These are phyloP conservation scores for Paspalum vaginatum DNA, from an alignment of 176 grass and related monocot species.

Conservation along the genomic window DNA sequence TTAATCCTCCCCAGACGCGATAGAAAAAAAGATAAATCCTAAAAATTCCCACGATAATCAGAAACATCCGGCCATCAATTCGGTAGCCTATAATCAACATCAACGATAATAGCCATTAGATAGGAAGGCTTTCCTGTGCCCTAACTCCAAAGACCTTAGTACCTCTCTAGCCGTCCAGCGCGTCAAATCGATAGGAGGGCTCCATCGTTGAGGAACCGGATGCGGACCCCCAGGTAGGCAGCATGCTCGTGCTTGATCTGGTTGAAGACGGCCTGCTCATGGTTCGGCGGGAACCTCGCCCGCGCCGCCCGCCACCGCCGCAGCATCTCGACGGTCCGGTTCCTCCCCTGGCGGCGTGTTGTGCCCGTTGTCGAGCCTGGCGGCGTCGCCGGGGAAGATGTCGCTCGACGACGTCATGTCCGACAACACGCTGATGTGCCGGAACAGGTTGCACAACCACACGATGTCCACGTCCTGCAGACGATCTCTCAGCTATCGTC, in stretches of 20 bases:
- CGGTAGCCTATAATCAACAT: too few relatives aligned
- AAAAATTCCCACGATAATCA: too few relatives aligned
- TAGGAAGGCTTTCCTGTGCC: too few relatives aligned
- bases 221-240: slow-evolving; percentile 19
- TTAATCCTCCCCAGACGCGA: too few relatives aligned
- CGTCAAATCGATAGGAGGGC: too few relatives aligned
- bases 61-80: too few relatives aligned
- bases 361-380: slow-evolving; percentile 34
- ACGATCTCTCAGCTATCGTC: too few relatives aligned
- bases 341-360: slow-evolving; percentile 40
- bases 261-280: slow-evolving; percentile 49
- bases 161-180: too few relatives aligned
- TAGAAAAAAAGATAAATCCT: too few relatives aligned
- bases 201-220: slow-evolving; percentile 47
- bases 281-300: too few relatives aligned
- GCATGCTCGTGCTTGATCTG: slow-evolving; percentile 58
- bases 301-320: slow-evolving; percentile 43
- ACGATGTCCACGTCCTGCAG: slow-evolving; percentile 60
- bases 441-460: slow-evolving; percentile 63
- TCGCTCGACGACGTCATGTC: slow-evolving; percentile 66
- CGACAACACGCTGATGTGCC: slow-evolving; percentile 32
- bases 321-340: slow-evolving; percentile 44
- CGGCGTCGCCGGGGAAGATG: slow-evolving; percentile 38
- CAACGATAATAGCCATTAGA: too few relatives aligned
- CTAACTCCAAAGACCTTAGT: too few relatives aligned